Evolutionary conservation across 768 basidiomycete genomes (phyloP).

Genomic region (Suillus hirtellus): DNA sequence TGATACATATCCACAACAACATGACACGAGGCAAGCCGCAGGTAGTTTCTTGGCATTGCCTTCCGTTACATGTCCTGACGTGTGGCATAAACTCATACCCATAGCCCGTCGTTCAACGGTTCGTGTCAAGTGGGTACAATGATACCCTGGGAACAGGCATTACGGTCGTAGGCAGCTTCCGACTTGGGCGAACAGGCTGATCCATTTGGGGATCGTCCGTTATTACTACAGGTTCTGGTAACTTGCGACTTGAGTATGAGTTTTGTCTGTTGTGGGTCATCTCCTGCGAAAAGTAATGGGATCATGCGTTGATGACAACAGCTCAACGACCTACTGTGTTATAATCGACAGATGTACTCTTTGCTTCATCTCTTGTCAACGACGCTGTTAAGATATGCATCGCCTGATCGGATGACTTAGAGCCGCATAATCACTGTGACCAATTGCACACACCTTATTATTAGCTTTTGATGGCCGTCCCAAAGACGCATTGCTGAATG

Average conservation of each 20-base stretch:
- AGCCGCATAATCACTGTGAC: neutral
- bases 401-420: slow-evolving; percentile 1
- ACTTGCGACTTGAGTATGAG: slow-evolving; percentile 5
- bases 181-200: neutral
- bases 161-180: neutral
- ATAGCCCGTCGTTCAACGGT: neutral
- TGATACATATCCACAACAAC: neutral
- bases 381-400: slow-evolving; percentile 4
- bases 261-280: neutral
- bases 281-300: neutral
- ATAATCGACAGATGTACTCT: slow-evolving; percentile 8
- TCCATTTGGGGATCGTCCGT: neutral
- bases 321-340: slow-evolving; percentile 3
- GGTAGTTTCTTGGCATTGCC: neutral
- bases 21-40: neutral
- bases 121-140: neutral
- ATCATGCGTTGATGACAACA: neutral
- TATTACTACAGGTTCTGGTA: neutral
- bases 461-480: slow-evolving; percentile 7
- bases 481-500: neutral
- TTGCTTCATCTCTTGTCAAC: slow-evolving; percentile 2
- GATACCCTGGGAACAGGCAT: neutral
- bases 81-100: neutral
- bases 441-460: slow-evolving; percentile 15
- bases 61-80: neutral